phyloP scores from a whole-genome alignment of 2,329 filamentous ascomycete species.

The Cercospora sp. region DNA sequence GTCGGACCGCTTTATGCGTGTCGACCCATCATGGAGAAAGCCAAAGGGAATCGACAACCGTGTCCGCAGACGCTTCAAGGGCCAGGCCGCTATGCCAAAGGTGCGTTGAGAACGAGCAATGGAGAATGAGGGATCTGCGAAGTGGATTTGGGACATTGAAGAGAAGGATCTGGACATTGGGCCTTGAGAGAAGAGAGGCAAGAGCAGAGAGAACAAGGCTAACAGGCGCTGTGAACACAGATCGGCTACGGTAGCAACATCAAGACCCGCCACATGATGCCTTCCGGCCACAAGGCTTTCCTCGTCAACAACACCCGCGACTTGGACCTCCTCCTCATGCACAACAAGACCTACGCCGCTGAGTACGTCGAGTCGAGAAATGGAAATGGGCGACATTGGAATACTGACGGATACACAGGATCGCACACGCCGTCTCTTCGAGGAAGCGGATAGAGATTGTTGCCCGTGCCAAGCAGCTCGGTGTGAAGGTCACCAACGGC shows the following conservation, averaged over 20 bases:
- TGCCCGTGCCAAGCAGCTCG: constrained; percentile 93
- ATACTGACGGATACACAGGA: constrained; percentile 61
- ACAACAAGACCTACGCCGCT: constrained; percentile 98
- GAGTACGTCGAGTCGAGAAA: constrained; percentile 67
- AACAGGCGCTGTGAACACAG: constrained; percentile 51
- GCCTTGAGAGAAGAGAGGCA: constrained; percentile 12
- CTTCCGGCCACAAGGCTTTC: constrained; percentile 99
- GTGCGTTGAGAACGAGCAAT: constrained; percentile 58
- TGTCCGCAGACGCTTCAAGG: constrained; percentile 95
- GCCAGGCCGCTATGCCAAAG: constrained; percentile 95
- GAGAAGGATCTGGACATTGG: constrained; percentile 1
- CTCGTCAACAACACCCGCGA: constrained; percentile 96
- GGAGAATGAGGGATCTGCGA: background rate
- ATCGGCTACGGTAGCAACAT: constrained; percentile 99
- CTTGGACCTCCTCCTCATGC: constrained; percentile 97
- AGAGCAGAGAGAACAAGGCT: constrained; percentile 17
- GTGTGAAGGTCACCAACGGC: constrained; percentile 99
- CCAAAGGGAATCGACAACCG: constrained; percentile 99
- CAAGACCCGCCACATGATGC: constrained; percentile 99
- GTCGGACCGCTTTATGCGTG: constrained; percentile 93
- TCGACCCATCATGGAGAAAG: constrained; percentile 93
- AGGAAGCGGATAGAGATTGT: constrained; percentile 99
- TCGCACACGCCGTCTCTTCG: constrained; percentile 96
- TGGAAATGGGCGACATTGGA: background rate
- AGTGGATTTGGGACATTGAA: constrained; percentile 9